Evolutionary conservation across 305 asterid species (phyloP), one percentile per base, ranked within the genome.

Genomic region (Rubia balearica): DNA sequence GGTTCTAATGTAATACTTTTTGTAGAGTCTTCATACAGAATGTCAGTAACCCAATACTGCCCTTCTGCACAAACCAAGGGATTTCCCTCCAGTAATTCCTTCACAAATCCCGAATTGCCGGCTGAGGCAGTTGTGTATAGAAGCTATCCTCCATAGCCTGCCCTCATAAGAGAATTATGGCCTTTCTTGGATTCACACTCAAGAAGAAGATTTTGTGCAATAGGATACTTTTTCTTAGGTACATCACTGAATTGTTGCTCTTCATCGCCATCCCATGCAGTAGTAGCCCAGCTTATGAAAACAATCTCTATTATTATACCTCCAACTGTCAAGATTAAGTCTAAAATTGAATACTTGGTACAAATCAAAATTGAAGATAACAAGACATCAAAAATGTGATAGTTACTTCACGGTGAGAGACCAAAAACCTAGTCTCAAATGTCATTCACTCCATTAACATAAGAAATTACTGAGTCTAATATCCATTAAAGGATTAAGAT

Each of bases 121-220:
- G 95, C 91, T 2, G 95, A 75, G 43, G 97, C 92, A 21, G 97
- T 97, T 11, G 96, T 88, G 85, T 92, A 92, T 24, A 90, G 77
- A 53, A 92, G 91, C 98, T 97, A 92, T 5, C 98, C 98, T 3
- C 98, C 98, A 67, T 88, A 92, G 36, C 97, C 97, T 33, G 92
- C 96, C 70, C 85, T 70, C 69, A 90, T 83, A 67, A 92, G 63
- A 8, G 96, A 87, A 36, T 86, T 92, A 6, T 71, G 80, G 21
- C 92, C 90, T 42, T 70, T 75, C 61, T 71, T 80, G 51, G 72
- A 72, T 40, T 92, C 87, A 45, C 91, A 83, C 45, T 84, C 91
- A 2, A 77, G 84, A 38, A 88, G 73, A 33, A 92, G 92, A 40
- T 83, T 83, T 2, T 61, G 69, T 0, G 98, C 98, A 53, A 92